Evolutionary conservation across 176 grass and related monocot genomes (phyloP).

Genomic region (Neostapfia colusana): DNA sequence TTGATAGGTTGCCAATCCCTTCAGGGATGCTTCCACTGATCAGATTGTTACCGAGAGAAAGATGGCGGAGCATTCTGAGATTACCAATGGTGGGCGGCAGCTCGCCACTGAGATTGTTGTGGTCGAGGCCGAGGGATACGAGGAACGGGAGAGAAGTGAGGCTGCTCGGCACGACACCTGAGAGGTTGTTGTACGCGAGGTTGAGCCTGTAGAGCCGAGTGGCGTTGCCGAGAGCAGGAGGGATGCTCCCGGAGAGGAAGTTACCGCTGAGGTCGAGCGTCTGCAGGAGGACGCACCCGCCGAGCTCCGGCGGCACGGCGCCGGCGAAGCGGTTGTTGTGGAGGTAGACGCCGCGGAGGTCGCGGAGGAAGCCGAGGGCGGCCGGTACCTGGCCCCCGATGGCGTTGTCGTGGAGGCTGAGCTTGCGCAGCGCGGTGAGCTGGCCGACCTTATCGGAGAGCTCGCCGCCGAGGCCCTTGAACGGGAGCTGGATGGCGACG

Average conservation of each 20-base stretch:
- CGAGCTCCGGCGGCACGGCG: constrained; percentile 56
- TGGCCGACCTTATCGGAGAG: constrained; percentile 78
- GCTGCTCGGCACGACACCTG: constrained; percentile 52
- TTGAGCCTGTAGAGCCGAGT: constrained; percentile 63
- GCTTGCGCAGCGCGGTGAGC: constrained; percentile 71
- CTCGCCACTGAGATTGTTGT: constrained; percentile 67
- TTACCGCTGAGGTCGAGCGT: constrained; percentile 90
- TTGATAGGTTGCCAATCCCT: constrained; percentile 55
- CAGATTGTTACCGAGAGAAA: constrained; percentile 56
- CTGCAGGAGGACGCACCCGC: constrained; percentile 63
- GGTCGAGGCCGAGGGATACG: constrained; percentile 50
- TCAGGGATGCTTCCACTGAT: constrained; percentile 74
- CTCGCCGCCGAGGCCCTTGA: constrained; percentile 67
- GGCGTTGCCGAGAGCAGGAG: constrained; percentile 54
- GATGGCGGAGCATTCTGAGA: constrained; percentile 52
- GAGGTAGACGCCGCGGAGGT: constrained; percentile 76
- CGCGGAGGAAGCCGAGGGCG: constrained; percentile 60
- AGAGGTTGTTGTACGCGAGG: constrained; percentile 84
- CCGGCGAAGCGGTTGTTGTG: constrained; percentile 95
- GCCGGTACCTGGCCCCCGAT: constrained; percentile 68
- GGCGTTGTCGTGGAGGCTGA: constrained; percentile 90
- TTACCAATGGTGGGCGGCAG: constrained; percentile 60
- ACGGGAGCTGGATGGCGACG: constrained; percentile 82
- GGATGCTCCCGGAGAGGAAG: constrained; percentile 61
- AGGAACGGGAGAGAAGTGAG: constrained; percentile 55